Evolutionary conservation across 2,329 filamentous ascomycete genomes (phyloP), one percentile per base, ranked within the genome.

Genomic region (Trichoderma atroviride): DNA sequence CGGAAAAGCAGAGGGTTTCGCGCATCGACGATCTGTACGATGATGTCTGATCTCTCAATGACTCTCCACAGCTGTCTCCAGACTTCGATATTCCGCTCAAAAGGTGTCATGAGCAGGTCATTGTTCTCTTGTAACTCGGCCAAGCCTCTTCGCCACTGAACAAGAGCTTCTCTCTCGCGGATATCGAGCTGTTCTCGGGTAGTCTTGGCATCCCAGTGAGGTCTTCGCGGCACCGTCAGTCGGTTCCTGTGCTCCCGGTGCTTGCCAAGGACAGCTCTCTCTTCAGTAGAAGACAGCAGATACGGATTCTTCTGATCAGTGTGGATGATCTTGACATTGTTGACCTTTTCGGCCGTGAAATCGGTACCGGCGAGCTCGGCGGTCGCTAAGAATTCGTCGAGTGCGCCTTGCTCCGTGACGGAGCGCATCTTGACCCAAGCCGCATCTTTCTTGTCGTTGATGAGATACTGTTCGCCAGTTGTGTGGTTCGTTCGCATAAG

Each of bases 341-440:
- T 98, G 88, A 97, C 92, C 87, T 98, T 98, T 84, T 98, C 94
- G 33, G 96, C 96, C 0, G 95, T 98, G 81, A 99, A 99, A 79
- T 99, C 96, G 74, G 96, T 99, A 73, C 94, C 95, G n/a, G 96
- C 96, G 74, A 99, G 85, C 82, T 98, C 94, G 72, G 96, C 96
- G 1, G 96, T 99, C 69, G 92, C 92, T 73, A 99, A 84, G 80
- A 99, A 99, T 81, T 99, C 96, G 80, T 99, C 96, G 71, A 99
- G 89, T 56, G 94, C 94, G 74, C 91, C 94, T 82, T 99, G 96
- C 84, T 99, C 93, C 5, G 96, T 99, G 74, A 99, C 92, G 79
- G 93, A 97, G 83, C 95, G 93, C 96, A 99, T 98, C 86, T 98
- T 99, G 78, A 98, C 93, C 94, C 94, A 99, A 74, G 93, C 87